A percentile compares a stretch with the other conserved stretches of the same genome.
These are phyloP conservation scores for Leishmania guyanensis DNA, from an alignment of 208 protist genomes.

Conservation along the genomic window DNA sequence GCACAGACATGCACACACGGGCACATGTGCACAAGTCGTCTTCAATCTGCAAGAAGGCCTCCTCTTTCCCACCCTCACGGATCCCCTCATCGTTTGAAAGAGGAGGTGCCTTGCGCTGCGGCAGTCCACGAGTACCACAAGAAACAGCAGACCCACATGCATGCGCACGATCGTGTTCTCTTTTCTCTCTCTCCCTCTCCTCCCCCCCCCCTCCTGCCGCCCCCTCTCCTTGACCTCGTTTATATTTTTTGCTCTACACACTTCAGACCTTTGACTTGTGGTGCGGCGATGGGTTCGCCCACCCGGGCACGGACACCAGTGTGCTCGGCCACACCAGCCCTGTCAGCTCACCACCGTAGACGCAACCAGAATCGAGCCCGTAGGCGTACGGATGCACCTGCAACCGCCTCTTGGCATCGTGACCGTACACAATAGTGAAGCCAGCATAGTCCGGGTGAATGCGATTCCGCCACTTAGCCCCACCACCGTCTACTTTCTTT, in stretches of 20 bases:
- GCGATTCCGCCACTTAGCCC: constrained; percentile 12
- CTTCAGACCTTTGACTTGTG: constrained; percentile 29
- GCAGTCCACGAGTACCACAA: neutral
- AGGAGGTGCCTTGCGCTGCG: neutral
- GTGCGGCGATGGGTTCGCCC: constrained; percentile 9
- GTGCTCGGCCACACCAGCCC: constrained; percentile 50
- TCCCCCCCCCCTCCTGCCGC: neutral
- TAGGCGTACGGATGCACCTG: constrained; percentile 65
- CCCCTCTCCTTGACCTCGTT: neutral
- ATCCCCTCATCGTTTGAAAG: neutral
- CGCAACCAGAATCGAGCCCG: constrained; percentile 78
- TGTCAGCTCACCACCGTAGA: constrained; percentile 67
- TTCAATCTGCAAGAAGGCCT: neutral
- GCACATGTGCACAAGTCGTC: neutral
- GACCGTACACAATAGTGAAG: constrained; percentile 64
- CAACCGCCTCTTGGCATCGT: constrained; percentile 73
- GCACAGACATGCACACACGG: neutral
- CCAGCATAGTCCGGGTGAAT: constrained; percentile 21
- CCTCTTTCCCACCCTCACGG: neutral
- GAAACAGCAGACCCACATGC: neutral
- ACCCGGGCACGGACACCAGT: constrained; percentile 61
- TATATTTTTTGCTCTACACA: neutral
- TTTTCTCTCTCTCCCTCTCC: neutral
- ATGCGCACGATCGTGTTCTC: neutral
- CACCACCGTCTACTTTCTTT: constrained; percentile 7